Base-by-base conservation (phyloP, 2,329 filamentous ascomycete genomes). In the Fusarium lateritium region DNA sequence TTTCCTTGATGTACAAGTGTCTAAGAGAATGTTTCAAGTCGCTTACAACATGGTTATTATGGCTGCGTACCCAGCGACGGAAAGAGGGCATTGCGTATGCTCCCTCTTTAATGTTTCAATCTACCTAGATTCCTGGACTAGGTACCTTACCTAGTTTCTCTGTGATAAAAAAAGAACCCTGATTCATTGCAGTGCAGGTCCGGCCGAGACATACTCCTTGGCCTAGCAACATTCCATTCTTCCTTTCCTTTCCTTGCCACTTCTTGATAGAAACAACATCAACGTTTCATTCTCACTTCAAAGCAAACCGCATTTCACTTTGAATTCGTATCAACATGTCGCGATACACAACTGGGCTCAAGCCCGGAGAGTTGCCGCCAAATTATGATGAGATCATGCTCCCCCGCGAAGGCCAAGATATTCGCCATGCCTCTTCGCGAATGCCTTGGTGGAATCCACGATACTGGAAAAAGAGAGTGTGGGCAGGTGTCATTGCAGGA, bases 381-480 rank as follows among this genome's bases (percentile, higher is more conserved):
- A 53, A 60, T 19, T 77, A 78, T 55, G 74, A 79, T 22, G 75
- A 79, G 45, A 69, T 77, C 46, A 50, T 71, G 49, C 65, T 76
- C 19, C 45, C 64, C 36, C 57, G 68, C 4, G 54, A 62, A 28
- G 66, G 67, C 26, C 60, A 70, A 46, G 64, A 63, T 58, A 24
- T 73, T 21, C 71, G 66, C 5, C 71, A 58, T 22, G 72, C 70
- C 17, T 69, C 72, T 17, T 62, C 77, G 7, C 71, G 65, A 28
- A 76, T 74, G 62, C 76, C 79, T 9, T 79, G 76, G 76, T 87
- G 83, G 76, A 81, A 88, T 64, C 83, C 84, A 1, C 80, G 80
- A 50, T 80, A 80, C 46, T 91, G 88, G 88, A 78, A 83, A 40
- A 83, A 84, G 73, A 83, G 82, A 60, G 81, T 79, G 13, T 89